Conservation (phyloP, 2,329 filamentous ascomycete genomes). For the Zymoseptoria brevis region DNA sequence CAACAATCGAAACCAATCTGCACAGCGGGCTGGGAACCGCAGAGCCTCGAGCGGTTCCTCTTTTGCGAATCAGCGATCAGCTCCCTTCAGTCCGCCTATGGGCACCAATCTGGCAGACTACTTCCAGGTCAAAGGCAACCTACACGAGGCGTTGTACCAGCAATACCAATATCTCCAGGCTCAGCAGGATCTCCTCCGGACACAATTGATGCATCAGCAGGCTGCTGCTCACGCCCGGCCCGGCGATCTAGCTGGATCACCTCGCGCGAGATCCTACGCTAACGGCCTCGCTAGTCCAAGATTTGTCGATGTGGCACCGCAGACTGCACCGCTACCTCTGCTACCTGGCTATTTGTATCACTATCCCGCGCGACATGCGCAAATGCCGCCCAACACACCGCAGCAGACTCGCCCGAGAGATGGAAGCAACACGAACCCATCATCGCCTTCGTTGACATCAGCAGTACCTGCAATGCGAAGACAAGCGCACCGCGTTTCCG, state of each 20-base stretch:
- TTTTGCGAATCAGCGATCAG: constrained; percentile 31
- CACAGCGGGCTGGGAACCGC: constrained; percentile 43
- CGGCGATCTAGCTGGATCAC: constrained; percentile 33
- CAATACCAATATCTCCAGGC: constrained; percentile 35
- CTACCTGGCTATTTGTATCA: constrained; percentile 39
- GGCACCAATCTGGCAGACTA: constrained; percentile 35
- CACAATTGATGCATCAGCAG: constrained; percentile 39
- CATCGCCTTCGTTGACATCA: constrained; percentile 40
- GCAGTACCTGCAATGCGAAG: constrained; percentile 38
- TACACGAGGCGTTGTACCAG: constrained; percentile 43
- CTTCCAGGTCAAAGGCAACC: constrained; percentile 35
- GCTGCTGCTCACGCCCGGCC: constrained; percentile 28
- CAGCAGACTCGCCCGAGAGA: constrained; percentile 33
- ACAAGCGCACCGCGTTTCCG: constrained; percentile 36
- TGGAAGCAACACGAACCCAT: constrained; percentile 41
- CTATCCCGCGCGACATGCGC: constrained; percentile 38
- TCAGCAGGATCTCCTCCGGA: constrained; percentile 30
- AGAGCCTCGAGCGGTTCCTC: constrained; percentile 51
- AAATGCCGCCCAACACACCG: constrained; percentile 29
- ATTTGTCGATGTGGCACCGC: constrained; percentile 25
- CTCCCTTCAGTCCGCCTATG: constrained; percentile 36
- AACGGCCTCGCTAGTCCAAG: constrained; percentile 27
- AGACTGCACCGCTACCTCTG: constrained; percentile 25
- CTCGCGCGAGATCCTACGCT: constrained; percentile 27
- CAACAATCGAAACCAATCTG: constrained; percentile 41